phyloP scores from a whole-genome alignment of 495 filamentous ascomycete species.

The Neurospora africana region DNA sequence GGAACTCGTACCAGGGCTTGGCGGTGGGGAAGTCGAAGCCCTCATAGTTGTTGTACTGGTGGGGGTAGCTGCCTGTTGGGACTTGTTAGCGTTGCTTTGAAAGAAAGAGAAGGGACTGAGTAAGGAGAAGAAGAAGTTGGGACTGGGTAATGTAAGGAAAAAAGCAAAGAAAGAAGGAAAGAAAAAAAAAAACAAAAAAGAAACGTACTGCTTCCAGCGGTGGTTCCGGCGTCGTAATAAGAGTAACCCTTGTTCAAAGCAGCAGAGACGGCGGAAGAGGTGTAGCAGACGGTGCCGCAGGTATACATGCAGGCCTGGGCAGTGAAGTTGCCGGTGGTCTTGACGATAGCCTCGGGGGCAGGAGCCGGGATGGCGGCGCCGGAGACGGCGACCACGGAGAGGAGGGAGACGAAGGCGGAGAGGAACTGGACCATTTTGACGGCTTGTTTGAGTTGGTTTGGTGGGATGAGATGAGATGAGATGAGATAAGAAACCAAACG shows the following conservation, averaged over 20 bases:
- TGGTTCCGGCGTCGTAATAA: conserved; percentile 35
- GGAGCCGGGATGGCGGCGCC: conserved; percentile 20
- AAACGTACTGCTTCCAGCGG: conserved; percentile 27
- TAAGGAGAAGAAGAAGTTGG: not conserved
- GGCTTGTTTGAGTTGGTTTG: not conserved
- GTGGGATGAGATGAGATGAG: not conserved
- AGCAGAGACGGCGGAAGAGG: conserved; percentile 30
- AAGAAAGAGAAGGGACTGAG: not conserved
- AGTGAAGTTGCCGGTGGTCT: conserved; percentile 12
- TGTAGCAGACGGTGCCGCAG: conserved; percentile 30
- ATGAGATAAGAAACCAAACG: not conserved
- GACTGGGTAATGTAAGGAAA: not conserved
- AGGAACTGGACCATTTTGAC: not conserved
- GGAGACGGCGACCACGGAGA: conserved; percentile 21
- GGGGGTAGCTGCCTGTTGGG: conserved; percentile 46
- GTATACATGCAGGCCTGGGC: conserved; percentile 25
- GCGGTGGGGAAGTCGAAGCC: conserved; percentile 52
- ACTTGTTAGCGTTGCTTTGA: not conserved
- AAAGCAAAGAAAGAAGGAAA: not conserved
- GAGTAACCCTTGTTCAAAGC: conserved; percentile 42
- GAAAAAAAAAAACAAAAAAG: not conserved
- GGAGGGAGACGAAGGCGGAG: conserved; percentile 3
- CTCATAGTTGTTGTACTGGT: conserved; percentile 65
- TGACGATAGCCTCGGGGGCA: conserved; percentile 19
- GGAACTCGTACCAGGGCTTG: conserved; percentile 60